These are phyloP conservation scores for Ciborinia camelliae DNA, from an alignment of 2,329 filamentous ascomycete genomes.

Conservation along the genomic window DNA sequence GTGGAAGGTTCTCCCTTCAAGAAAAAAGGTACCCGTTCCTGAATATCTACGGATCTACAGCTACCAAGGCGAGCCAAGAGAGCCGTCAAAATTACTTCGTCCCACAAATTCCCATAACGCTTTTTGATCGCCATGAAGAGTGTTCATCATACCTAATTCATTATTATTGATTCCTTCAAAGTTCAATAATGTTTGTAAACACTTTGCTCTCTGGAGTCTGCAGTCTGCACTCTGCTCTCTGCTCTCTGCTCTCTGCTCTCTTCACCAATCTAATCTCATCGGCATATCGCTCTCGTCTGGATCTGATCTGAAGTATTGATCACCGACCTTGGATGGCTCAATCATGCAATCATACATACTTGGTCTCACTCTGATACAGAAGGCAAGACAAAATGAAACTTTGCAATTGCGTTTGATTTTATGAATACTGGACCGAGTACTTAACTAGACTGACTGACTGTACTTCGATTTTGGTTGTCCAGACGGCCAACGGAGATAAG, in stretches of 20 bases:
- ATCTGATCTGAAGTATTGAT: neutral
- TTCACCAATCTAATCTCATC: neutral
- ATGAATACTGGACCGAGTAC: too few species aligned
- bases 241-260: too few species aligned
- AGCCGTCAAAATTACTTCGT: conserved; percentile 6
- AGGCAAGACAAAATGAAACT: neutral
- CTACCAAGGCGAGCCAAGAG: neutral
- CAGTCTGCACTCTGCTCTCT: too few species aligned
- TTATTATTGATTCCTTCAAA: too few species aligned
- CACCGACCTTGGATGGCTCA: neutral
- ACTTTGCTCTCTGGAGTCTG: too few species aligned
- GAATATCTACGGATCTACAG: neutral
- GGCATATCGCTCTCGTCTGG: neutral
- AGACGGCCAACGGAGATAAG: conserved; percentile 8
- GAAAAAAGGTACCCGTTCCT: neutral
- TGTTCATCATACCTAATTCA: too few species aligned
- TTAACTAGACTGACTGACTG: too few species aligned
- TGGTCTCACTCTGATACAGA: neutral
- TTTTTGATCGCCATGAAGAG: neutral
- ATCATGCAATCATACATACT: neutral
- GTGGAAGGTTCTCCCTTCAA: too few species aligned
- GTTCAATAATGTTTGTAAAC: too few species aligned
- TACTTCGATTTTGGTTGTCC: neutral
- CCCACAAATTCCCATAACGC: neutral
- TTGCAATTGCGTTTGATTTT: too few species aligned